A percentile compares a stretch with the other conserved stretches of the same genome.
Conservation (phyloP, 208 protist species). For the Leishmania tropica region DNA sequence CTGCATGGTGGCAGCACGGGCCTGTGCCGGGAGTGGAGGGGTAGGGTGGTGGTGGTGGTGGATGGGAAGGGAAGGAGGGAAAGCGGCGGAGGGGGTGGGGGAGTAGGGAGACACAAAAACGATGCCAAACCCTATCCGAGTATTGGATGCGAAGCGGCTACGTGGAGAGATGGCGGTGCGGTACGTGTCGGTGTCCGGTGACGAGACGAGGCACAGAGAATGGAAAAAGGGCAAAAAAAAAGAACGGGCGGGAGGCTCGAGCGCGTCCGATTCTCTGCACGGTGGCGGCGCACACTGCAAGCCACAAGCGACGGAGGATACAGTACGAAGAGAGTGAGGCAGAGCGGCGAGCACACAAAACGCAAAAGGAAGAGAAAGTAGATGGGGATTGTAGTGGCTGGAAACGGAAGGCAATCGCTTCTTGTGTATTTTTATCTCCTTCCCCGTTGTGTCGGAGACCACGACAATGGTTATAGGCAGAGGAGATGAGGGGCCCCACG, state of each 20-base stretch:
- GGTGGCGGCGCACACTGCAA: not conserved
- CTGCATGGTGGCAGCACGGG: slow-evolving; percentile 48
- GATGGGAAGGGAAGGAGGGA: slow-evolving; percentile 5
- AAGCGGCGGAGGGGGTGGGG: not conserved
- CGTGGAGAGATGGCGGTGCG: not conserved
- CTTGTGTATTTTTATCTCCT: not conserved
- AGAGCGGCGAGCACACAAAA: too few relatives aligned
- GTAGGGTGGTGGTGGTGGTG: not conserved
- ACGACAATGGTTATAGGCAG: too few relatives aligned
- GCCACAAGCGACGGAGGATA: too few relatives aligned
- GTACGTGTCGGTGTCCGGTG: not conserved
- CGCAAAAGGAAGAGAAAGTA: not conserved
- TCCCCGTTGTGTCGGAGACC: not conserved
- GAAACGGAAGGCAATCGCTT: not conserved
- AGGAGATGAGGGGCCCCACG: not conserved
- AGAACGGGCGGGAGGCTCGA: not conserved
- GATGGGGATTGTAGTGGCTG: not conserved
- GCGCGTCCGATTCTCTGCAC: not conserved
- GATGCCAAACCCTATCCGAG: not conserved
- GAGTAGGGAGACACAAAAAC: not conserved
- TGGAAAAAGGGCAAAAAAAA: not conserved
- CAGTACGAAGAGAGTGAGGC: not conserved
- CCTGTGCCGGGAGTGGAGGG: not conserved
- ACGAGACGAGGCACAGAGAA: not conserved
- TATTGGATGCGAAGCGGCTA: not conserved